Conservation (phyloP, 2,329 filamentous ascomycete species). For the Simplicillium sp. region DNA sequence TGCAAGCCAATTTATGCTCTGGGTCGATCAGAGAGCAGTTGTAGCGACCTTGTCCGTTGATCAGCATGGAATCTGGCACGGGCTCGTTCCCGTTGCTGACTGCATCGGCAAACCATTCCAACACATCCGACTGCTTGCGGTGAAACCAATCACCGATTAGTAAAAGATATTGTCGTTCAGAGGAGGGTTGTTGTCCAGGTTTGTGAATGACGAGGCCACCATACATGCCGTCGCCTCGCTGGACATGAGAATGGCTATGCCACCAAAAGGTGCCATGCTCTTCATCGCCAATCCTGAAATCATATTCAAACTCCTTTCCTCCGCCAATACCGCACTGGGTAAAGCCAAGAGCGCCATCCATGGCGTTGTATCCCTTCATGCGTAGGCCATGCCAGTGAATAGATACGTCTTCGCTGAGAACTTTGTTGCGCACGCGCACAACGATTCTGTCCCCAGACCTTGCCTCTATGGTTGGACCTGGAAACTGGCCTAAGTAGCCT, state of each 20-base stretch:
- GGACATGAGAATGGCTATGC: constrained; percentile 45
- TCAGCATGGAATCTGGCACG: constrained; percentile 20
- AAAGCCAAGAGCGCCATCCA: constrained; percentile 35
- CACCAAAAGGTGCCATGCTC: constrained; percentile 50
- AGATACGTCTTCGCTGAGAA: constrained; percentile 33
- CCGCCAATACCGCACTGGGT: constrained; percentile 31
- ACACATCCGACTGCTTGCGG: constrained; percentile 26
- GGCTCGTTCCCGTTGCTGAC: constrained; percentile 31
- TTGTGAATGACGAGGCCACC: constrained; percentile 48
- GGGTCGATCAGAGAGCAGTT: constrained; percentile 19
- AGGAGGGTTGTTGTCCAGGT: constrained; percentile 34
- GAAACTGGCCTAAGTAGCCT: constrained; percentile 8
- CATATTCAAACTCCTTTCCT: constrained; percentile 24
- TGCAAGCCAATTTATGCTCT: constrained; percentile 13
- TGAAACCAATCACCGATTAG: constrained; percentile 32
- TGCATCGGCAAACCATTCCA: constrained; percentile 16
- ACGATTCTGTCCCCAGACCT: constrained; percentile 43
- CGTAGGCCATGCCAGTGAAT: constrained; percentile 42
- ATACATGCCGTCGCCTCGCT: constrained; percentile 43
- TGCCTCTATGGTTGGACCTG: constrained; percentile 37
- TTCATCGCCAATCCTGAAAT: constrained; percentile 42
- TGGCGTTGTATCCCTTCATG: constrained; percentile 31
- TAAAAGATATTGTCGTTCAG: constrained; percentile 31
- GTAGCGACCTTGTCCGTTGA: constrained; percentile 23
- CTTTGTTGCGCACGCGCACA: constrained; percentile 57